These are phyloP conservation scores for Leucosporidium yakuticum DNA, from an alignment of 768 basidiomycete species.

Conservation along the genomic window DNA sequence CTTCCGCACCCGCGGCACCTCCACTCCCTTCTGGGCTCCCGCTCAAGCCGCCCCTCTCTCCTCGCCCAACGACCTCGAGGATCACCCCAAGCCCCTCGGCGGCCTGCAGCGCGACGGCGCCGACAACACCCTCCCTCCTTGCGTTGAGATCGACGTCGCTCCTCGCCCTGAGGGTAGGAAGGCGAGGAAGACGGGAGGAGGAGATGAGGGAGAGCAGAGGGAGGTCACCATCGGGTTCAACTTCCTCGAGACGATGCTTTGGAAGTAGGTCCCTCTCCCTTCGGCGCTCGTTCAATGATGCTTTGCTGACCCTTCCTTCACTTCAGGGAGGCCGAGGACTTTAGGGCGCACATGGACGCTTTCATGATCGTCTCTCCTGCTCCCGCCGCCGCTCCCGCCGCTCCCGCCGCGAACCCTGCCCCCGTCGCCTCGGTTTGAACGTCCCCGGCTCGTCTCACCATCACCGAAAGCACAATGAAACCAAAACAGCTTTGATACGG, in stretches of 20 bases:
- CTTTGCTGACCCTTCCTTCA: too few species aligned
- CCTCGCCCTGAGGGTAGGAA: neutral
- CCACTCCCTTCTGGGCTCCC: neutral
- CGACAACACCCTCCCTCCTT: neutral
- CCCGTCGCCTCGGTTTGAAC: too few species aligned
- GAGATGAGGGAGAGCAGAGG: neutral
- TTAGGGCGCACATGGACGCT: too few species aligned
- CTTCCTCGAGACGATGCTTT: constrained; percentile 15
- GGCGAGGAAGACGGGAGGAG: neutral
- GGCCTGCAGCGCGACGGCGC: neutral
- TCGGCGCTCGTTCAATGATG: too few species aligned
- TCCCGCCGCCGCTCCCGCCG: too few species aligned
- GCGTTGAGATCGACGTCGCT: constrained; percentile 20
- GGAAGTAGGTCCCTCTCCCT: neutral
- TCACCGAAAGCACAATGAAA: too few species aligned
- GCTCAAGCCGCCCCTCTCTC: neutral
- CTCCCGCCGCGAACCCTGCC: too few species aligned
- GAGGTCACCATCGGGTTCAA: constrained; percentile 12
- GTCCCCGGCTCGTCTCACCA: too few species aligned
- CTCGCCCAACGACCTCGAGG: neutral
- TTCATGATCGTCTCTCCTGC: too few species aligned
- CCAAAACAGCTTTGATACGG: too few species aligned
- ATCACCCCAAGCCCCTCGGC: neutral
- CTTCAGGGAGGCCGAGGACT: too few species aligned
- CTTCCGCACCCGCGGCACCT: neutral